These are phyloP conservation scores for Pilasporangium apinafurcum DNA, from an alignment of 352 stramenopile genomes.

Conservation along the genomic window DNA sequence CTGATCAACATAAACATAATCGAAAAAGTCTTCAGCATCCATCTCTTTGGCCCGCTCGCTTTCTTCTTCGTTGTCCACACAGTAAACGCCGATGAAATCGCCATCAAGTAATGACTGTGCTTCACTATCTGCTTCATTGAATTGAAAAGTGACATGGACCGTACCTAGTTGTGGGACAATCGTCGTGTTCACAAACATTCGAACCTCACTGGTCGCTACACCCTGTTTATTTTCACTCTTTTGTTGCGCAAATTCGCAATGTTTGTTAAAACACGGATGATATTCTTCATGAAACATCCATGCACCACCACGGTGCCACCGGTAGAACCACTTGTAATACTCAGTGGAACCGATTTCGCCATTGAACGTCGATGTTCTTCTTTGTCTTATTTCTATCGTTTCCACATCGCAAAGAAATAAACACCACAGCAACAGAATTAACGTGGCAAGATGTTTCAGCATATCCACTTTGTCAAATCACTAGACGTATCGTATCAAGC, in stretches of 20 bases:
- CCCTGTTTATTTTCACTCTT: too few species aligned
- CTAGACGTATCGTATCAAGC: too few species aligned
- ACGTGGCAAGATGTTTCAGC: too few species aligned
- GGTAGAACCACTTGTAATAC: slow-evolving; percentile 12
- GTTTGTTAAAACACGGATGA: slow-evolving; percentile 20
- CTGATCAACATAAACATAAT: slow-evolving; percentile 19
- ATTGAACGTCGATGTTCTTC: background rate
- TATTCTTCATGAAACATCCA: slow-evolving; percentile 24
- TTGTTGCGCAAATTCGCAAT: slow-evolving; percentile 13
- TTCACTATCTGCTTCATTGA: background rate
- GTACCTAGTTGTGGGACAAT: slow-evolving; percentile 18
- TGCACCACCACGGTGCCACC: slow-evolving; percentile 25
- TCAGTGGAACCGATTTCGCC: slow-evolving; percentile 1
- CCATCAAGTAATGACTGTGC: background rate
- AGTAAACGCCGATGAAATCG: slow-evolving; percentile 34
- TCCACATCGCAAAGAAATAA: too few species aligned
- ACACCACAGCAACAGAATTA: too few species aligned
- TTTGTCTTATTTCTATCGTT: too few species aligned
- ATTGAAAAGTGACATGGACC: slow-evolving; percentile 12
- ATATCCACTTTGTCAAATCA: too few species aligned
- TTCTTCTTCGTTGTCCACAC: slow-evolving; percentile 17
- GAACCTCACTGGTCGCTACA: background rate
- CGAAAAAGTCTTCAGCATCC: slow-evolving; percentile 13
- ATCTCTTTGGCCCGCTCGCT: background rate
- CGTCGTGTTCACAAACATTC: slow-evolving; percentile 24